These are phyloP conservation scores for Hypoxylon rickii DNA, from an alignment of 495 filamentous ascomycete genomes.

Conservation along the genomic window DNA sequence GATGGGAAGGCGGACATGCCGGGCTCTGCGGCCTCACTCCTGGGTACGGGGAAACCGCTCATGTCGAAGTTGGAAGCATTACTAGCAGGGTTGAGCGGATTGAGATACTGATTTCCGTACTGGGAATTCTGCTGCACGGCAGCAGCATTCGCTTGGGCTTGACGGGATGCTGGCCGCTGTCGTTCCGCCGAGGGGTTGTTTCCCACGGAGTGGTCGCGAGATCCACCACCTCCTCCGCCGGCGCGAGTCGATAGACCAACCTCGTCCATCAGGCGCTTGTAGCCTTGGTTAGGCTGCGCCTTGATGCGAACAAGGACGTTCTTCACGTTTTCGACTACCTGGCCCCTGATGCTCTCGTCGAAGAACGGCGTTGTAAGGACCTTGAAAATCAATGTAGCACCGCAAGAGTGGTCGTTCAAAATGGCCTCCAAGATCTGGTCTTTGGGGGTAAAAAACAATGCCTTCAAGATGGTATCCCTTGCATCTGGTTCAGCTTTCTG, in stretches of 20 bases:
- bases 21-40: slow-evolving; percentile 62
- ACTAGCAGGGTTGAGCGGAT: slow-evolving; percentile 43
- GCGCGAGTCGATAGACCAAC: slow-evolving; percentile 76
- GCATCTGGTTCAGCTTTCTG: slow-evolving; percentile 94
- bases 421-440: slow-evolving; percentile 91
- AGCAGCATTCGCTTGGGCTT: slow-evolving; percentile 49
- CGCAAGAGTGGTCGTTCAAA: slow-evolving; percentile 85
- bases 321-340: slow-evolving; percentile 89
- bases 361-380: slow-evolving; percentile 97
- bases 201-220: slow-evolving; percentile 49
- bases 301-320: slow-evolving; percentile 88
- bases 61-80: slow-evolving; percentile 48
- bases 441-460: slow-evolving; percentile 90
- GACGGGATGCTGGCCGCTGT: slow-evolving; percentile 60
- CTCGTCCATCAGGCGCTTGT: slow-evolving; percentile 98
- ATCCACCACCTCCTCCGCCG: slow-evolving; percentile 44
- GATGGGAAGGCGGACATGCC: slow-evolving; percentile 56
- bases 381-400: slow-evolving; percentile 97
- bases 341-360: slow-evolving; percentile 83
- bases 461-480: slow-evolving; percentile 87
- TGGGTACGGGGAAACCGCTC: slow-evolving; percentile 55
- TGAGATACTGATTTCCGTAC: slow-evolving; percentile 49
- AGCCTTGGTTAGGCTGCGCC: slow-evolving; percentile 90
- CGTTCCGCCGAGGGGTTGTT: slow-evolving; percentile 45
- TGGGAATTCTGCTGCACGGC: slow-evolving; percentile 48